These are phyloP conservation scores for Ustilago trichophora DNA, from an alignment of 1,284 basidiomycete genomes.

Conservation along the genomic window DNA sequence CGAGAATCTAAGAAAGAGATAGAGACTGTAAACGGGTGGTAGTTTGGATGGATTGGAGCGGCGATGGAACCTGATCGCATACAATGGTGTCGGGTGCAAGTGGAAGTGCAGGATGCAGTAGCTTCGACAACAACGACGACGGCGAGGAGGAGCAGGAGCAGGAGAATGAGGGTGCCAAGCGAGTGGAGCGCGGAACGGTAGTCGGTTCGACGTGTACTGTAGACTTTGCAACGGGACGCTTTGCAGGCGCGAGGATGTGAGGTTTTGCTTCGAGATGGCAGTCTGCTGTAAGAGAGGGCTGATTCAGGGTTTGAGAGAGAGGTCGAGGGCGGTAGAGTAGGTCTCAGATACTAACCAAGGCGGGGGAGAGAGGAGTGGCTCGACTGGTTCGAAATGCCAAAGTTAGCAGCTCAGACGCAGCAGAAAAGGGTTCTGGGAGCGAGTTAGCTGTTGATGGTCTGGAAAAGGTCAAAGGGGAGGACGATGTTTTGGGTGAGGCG, in stretches of 20 bases:
- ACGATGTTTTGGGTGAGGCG: slow-evolving; percentile 1
- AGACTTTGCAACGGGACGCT: not conserved
- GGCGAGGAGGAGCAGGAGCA: not conserved
- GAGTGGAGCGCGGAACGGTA: not conserved
- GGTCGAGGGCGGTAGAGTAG: slow-evolving; percentile 2
- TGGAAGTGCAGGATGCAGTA: not conserved
- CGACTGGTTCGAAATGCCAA: slow-evolving; percentile 1
- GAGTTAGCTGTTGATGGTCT: too few relatives aligned
- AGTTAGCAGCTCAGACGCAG: not conserved
- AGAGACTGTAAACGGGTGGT: too few relatives aligned
- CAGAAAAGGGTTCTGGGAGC: too few relatives aligned
- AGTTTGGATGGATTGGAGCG: not conserved
- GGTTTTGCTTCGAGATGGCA: too few relatives aligned
- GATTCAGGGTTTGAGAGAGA: not conserved
- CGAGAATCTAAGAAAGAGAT: too few relatives aligned
- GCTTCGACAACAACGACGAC: not conserved
- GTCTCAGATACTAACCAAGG: slow-evolving; percentile 5
- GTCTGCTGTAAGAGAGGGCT: not conserved
- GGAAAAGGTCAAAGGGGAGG: too few relatives aligned
- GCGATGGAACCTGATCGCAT: not conserved
- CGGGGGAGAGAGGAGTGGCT: not conserved
- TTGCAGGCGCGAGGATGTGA: too few relatives aligned
- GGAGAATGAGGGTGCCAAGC: too few relatives aligned
- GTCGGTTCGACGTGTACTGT: not conserved
- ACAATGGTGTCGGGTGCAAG: too few relatives aligned